Percentiles rank a stretch among this genome's conserved stretches.
Conservation (phyloP, 192 early-diverging fungal species). For the Gaertneriomyces sp. region DNA sequence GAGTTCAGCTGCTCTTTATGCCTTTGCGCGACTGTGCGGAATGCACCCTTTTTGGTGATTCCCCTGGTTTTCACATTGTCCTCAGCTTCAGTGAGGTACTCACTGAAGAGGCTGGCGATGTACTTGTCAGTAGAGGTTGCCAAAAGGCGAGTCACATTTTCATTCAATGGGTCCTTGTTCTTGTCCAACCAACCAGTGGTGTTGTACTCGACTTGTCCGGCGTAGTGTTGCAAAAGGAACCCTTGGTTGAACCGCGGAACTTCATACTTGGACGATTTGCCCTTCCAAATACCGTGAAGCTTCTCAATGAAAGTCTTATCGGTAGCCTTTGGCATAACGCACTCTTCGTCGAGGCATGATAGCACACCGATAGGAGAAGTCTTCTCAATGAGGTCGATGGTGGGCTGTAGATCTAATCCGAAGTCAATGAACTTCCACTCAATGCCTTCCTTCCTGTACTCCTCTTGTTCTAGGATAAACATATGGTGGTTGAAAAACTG, state of each 20-base stretch:
- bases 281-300: slow-evolving; percentile 83
- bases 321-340: slow-evolving; percentile 93
- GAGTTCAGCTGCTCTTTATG: slow-evolving; percentile 91
- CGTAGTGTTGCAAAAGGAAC: slow-evolving; percentile 92
- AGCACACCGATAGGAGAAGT: slow-evolving; percentile 95
- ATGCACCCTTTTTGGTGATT: slow-evolving; percentile 76
- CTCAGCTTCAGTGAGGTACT: slow-evolving; percentile 67
- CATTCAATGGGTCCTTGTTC: slow-evolving; percentile 98
- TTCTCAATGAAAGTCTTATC: slow-evolving; percentile 95
- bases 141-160: slow-evolving; percentile 82
- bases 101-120: slow-evolving; percentile 76
- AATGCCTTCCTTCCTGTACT: slow-evolving; percentile 94
- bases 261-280: slow-evolving; percentile 83
- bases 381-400: slow-evolving; percentile 98
- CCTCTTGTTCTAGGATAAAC: slow-evolving; percentile 98
- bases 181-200: slow-evolving; percentile 92
- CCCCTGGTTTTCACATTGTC: slow-evolving; percentile 33
- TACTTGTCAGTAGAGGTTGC: slow-evolving; percentile 78
- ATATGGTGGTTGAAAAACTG: slow-evolving; percentile 99
- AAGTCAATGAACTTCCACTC: slow-evolving; percentile 99
- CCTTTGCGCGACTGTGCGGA: slow-evolving; percentile 88
- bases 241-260: slow-evolving; percentile 79
- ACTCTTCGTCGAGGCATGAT: slow-evolving; percentile 96
- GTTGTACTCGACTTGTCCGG: slow-evolving; percentile 91
- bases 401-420: slow-evolving; percentile 94